phyloP scores from a whole-genome alignment of 2,329 filamentous ascomycete species.

The Exophiala sideris region DNA sequence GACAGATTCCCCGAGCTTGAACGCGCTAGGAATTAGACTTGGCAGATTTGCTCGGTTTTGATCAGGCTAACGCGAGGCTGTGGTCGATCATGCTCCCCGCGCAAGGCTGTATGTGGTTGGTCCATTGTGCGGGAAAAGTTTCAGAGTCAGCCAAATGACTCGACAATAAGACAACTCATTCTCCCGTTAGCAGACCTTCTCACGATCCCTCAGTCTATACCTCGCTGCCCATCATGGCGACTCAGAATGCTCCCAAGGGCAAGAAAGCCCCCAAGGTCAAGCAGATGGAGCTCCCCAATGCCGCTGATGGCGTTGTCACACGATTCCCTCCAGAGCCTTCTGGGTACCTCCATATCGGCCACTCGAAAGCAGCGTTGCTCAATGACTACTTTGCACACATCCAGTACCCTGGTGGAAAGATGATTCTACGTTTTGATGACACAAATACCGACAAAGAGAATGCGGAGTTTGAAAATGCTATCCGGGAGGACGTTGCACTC shows the following conservation, averaged over 20 bases:
- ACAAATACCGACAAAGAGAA: constrained; percentile 98
- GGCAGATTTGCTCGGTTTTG: constrained; percentile 1
- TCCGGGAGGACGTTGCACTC: constrained; percentile 83
- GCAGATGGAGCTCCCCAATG: constrained; percentile 33
- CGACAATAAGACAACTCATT: constrained; percentile 6
- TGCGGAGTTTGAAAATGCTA: constrained; percentile 90
- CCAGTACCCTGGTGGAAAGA: constrained; percentile 57
- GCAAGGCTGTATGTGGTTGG: not conserved
- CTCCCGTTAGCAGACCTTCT: not conserved
- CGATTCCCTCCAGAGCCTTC: constrained; percentile 38
- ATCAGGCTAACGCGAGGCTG: not conserved
- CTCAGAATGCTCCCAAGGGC: constrained; percentile 21
- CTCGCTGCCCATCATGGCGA: constrained; percentile 14
- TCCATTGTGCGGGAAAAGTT: constrained; percentile 14
- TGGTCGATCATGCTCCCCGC: not conserved
- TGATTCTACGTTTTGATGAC: constrained; percentile 92
- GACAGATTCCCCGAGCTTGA: not conserved
- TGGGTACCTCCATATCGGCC: constrained; percentile 37
- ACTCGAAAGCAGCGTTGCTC: constrained; percentile 34
- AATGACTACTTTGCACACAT: constrained; percentile 35
- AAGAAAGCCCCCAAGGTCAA: constrained; percentile 30
- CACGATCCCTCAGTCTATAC: not conserved
- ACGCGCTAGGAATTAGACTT: not conserved
- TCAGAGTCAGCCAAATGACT: constrained; percentile 8
- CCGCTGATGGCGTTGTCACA: constrained; percentile 34